Conservation (phyloP, 169 alveolate species). For the Plasmodium vivax region DNA sequence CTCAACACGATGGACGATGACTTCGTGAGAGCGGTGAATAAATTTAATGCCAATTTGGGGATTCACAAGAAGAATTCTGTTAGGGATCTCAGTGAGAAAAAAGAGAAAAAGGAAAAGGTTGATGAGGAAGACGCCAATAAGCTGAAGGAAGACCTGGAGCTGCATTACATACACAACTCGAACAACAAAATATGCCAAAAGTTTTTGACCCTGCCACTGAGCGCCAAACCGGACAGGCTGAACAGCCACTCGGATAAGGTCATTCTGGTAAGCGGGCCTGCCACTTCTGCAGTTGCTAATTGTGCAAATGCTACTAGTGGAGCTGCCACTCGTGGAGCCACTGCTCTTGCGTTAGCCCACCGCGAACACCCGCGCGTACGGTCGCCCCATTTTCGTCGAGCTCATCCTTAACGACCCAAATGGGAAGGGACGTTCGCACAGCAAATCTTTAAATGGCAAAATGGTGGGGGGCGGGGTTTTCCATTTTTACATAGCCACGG, state of each 20-base stretch:
- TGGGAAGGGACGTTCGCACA: slow-evolving; percentile 25
- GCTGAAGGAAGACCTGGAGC: slow-evolving; percentile 60
- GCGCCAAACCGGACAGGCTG: slow-evolving; percentile 22
- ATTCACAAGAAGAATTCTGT: slow-evolving; percentile 6
- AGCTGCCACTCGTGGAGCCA: neutral
- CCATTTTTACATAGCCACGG: neutral
- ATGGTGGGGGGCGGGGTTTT: neutral
- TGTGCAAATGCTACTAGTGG: too few species aligned
- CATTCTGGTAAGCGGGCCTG: slow-evolving; percentile 28
- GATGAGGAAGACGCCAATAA: neutral
- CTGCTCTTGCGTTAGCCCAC: neutral
- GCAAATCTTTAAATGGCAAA: neutral
- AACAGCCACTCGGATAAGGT: slow-evolving; percentile 53
- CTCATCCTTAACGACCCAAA: slow-evolving; percentile 8
- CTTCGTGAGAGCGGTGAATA: slow-evolving; percentile 49
- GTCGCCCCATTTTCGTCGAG: neutral
- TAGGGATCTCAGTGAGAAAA: neutral
- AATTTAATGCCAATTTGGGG: slow-evolving; percentile 35
- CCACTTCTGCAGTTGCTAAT: too few species aligned
- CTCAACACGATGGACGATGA: slow-evolving; percentile 58
- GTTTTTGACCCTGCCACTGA: slow-evolving; percentile 41
- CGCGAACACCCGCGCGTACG: neutral
- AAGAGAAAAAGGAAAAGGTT: neutral
- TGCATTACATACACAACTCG: slow-evolving; percentile 54
- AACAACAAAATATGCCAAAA: slow-evolving; percentile 69